Evolutionary conservation across 208 protist genomes (phyloP).

Genomic region (Leishmania gerbilli): DNA sequence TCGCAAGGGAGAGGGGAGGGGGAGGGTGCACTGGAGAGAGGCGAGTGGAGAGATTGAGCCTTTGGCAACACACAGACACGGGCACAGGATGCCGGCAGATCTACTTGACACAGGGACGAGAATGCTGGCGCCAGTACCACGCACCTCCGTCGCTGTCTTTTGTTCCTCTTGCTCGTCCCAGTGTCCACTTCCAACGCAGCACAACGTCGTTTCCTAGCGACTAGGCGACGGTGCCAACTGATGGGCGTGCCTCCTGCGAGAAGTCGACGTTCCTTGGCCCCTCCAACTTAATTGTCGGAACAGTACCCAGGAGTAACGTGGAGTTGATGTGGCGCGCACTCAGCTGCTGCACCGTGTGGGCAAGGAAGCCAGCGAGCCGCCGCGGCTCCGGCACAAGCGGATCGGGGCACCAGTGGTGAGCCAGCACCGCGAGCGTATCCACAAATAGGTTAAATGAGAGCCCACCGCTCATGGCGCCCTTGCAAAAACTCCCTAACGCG

Average conservation of each 20-base stretch:
- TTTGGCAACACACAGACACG: not conserved
- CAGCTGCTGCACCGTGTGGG: constrained; percentile 59
- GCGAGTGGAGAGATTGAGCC: too few species aligned
- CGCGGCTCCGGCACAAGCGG: constrained; percentile 65
- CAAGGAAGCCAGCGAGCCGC: constrained; percentile 75
- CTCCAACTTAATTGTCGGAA: constrained; percentile 53
- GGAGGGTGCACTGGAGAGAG: not conserved
- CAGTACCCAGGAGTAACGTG: constrained; percentile 66
- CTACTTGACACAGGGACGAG: not conserved
- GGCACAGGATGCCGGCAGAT: not conserved
- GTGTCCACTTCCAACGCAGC: not conserved
- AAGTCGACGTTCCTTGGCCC: constrained; percentile 56
- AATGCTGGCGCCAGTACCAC: too few species aligned
- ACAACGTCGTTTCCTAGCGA: not conserved
- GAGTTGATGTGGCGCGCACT: constrained; percentile 45
- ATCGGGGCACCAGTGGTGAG: constrained; percentile 81
- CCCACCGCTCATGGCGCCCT: constrained; percentile 34
- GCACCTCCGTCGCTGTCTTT: not conserved
- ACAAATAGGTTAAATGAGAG: constrained; percentile 79
- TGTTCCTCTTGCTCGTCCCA: not conserved
- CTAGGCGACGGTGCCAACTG: not conserved
- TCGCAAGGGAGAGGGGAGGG: not conserved
- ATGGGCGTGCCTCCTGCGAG: constrained; percentile 16
- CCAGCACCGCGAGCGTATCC: constrained; percentile 52
- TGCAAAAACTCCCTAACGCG: constrained; percentile 19